Percentiles rank a stretch among this genome's conserved stretches.
These are phyloP conservation scores for Triticum urartu DNA, from an alignment of 176 grass and related monocot genomes.

Conservation along the genomic window DNA sequence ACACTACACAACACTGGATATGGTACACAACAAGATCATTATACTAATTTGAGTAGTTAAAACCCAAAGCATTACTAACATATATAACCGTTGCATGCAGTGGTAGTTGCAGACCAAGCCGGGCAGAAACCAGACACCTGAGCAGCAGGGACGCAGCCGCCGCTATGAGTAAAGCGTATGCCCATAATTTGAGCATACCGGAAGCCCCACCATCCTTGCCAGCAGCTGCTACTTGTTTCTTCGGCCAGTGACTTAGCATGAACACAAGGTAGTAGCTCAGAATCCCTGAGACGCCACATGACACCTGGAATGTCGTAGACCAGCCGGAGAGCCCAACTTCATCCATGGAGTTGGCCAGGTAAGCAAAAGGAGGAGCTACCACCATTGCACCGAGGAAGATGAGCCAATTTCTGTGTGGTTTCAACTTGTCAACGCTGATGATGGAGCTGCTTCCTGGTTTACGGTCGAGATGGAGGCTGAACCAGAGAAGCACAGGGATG, in stretches of 20 bases:
- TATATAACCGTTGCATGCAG: neutral
- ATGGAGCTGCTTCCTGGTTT: neutral
- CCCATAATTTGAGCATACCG: neutral
- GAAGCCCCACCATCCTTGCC: neutral
- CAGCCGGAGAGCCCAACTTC: neutral
- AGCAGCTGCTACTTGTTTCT: neutral
- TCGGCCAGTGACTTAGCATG: conserved; percentile 15
- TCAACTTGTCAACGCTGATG: neutral
- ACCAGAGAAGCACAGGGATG: conserved; percentile 14
- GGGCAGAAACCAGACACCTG: neutral
- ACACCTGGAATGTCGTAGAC: neutral
- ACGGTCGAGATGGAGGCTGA: conserved; percentile 5
- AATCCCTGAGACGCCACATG: conserved; percentile 15
- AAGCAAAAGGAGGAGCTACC: neutral
- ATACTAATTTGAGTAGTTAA: too few species aligned
- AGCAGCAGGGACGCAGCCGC: neutral
- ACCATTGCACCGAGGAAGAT: neutral
- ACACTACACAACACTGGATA: too few species aligned
- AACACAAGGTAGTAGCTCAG: neutral
- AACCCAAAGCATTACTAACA: too few species aligned
- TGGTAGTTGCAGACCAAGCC: neutral
- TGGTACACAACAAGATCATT: too few species aligned
- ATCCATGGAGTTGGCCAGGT: neutral
- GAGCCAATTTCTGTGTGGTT: neutral
- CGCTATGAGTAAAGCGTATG: neutral